phyloP scores from a whole-genome alignment of 257 asterid genomes.

The Buddleja alternifolia region DNA sequence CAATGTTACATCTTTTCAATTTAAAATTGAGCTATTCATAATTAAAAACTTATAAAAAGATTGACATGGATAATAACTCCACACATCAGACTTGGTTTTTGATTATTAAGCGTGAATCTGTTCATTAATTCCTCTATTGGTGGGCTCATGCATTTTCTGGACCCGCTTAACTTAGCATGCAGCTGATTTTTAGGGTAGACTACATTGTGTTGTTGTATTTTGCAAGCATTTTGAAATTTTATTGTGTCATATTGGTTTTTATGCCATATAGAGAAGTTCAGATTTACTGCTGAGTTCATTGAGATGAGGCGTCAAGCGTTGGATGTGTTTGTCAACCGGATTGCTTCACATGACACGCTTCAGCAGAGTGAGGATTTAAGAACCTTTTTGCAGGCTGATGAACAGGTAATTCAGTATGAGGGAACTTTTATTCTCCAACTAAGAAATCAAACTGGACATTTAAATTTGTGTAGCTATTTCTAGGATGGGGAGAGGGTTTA shows the following conservation, averaged over 20 bases:
- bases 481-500: conserved; percentile 3
- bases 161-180: background rate
- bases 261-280: conserved; percentile 71
- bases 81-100: background rate
- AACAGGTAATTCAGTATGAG: conserved; percentile 63
- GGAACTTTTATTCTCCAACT: conserved; percentile 24
- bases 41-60: background rate
- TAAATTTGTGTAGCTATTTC: conserved; percentile 20
- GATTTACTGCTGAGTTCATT: conserved; percentile 93
- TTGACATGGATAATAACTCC: conserved; percentile 1
- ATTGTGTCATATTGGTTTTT: conserved; percentile 28
- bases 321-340: conserved; percentile 83
- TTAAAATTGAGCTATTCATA: background rate
- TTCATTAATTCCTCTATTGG: background rate
- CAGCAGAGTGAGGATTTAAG: conserved; percentile 87
- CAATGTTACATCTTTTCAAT: background rate
- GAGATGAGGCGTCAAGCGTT: conserved; percentile 97
- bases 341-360: conserved; percentile 89
- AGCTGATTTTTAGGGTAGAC: background rate
- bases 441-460: conserved; percentile 6
- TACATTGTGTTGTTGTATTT: background rate
- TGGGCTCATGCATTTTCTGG: background rate
- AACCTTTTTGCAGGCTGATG: conserved; percentile 91
- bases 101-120: background rate
- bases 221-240: background rate